These are phyloP conservation scores for Papiliotrema terrestris DNA, from an alignment of 1,284 basidiomycete genomes.

Conservation along the genomic window DNA sequence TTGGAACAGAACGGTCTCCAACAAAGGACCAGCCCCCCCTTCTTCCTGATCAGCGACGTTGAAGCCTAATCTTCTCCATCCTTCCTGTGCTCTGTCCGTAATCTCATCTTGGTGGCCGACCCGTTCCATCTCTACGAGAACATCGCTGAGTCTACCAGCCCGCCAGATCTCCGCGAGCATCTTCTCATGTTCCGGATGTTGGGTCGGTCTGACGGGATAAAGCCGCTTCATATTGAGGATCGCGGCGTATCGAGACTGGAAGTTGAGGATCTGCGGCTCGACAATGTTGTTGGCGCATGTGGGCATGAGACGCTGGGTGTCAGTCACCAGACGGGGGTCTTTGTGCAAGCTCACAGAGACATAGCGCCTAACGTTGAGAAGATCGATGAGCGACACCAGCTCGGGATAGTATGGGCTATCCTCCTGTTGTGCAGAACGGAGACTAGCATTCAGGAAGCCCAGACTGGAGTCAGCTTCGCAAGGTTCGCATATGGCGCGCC, in stretches of 20 bases:
- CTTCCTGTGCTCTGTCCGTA: slow-evolving; percentile 13
- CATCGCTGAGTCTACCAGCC: slow-evolving; percentile 44
- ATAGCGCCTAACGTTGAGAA: slow-evolving; percentile 73
- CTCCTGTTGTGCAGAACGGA: slow-evolving; percentile 37
- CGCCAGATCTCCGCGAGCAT: slow-evolving; percentile 71
- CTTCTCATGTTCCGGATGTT: slow-evolving; percentile 60
- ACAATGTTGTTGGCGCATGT: slow-evolving; percentile 67
- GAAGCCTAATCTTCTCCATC: slow-evolving; percentile 51
- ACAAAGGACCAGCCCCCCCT: slow-evolving; percentile 63
- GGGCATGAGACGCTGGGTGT: slow-evolving; percentile 73
- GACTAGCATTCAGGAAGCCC: slow-evolving; percentile 77
- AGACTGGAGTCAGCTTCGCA: slow-evolving; percentile 54
- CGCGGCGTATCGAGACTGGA: slow-evolving; percentile 82
- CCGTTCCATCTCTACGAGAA: slow-evolving; percentile 3
- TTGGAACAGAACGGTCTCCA: slow-evolving; percentile 77
- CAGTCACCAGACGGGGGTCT: neutral
- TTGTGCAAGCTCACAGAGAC: slow-evolving; percentile 63
- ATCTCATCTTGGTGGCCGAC: neutral
- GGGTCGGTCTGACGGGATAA: slow-evolving; percentile 67
- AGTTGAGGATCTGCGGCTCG: slow-evolving; percentile 78
- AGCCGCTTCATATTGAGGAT: slow-evolving; percentile 77
- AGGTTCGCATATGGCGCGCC: neutral
- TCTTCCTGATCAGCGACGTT: slow-evolving; percentile 52
- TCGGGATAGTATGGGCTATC: slow-evolving; percentile 32
- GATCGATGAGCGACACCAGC: slow-evolving; percentile 57